A percentile compares a stretch with the other conserved stretches of the same genome.
These are phyloP conservation scores for Rhodosporidiobolus sp. DNA, from an alignment of 768 basidiomycete species.

Conservation along the genomic window DNA sequence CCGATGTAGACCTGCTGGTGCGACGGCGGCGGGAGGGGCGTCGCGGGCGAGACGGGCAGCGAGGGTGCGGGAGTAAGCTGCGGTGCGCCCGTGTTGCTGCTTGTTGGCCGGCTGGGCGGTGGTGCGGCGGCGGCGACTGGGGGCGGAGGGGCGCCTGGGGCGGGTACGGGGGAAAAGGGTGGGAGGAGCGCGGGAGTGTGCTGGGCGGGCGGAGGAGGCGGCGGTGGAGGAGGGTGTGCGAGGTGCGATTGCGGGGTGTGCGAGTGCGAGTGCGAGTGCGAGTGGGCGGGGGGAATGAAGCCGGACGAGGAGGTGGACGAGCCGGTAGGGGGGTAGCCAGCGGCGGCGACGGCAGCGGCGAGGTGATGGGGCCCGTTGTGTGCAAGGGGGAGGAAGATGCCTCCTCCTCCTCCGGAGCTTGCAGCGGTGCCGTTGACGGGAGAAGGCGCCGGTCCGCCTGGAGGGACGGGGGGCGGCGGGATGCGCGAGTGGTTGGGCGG, in stretches of 20 bases:
- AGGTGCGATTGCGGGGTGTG: background rate
- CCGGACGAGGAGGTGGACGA: background rate
- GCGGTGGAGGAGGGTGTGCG: background rate
- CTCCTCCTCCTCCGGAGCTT: no score
- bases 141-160: background rate
- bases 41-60: conserved; percentile 20
- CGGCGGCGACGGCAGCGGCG: background rate
- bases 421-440: no score
- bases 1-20: background rate
- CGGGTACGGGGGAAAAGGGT: conserved; percentile 1
- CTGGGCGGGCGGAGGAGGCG: background rate
- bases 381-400: conserved; percentile 20
- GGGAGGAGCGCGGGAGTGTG: background rate
- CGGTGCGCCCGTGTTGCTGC: background rate
- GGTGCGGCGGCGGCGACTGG: background rate
- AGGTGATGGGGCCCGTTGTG: conserved; percentile 24
- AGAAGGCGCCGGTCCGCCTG: background rate
- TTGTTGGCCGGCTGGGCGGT: background rate
- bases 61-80: background rate
- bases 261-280: no score
- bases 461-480: background rate
- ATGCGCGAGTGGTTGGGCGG: background rate
- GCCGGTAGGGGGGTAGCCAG: background rate
- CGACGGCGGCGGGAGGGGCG: conserved; percentile 13
- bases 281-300: background rate